Evolutionary conservation across 352 stramenopile genomes (phyloP).

Genomic region (Phytopythium ostracodes): DNA sequence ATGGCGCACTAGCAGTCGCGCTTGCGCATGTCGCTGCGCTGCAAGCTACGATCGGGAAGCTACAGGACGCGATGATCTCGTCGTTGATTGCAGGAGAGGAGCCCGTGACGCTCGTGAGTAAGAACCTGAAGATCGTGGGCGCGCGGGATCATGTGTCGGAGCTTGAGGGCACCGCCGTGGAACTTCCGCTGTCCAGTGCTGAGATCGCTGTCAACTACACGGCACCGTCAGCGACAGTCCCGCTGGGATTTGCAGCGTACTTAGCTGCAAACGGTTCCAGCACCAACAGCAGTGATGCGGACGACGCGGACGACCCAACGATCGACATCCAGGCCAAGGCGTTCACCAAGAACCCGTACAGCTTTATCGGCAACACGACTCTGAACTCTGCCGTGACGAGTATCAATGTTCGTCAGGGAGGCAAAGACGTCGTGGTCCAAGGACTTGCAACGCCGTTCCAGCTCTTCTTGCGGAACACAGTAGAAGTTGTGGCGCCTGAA

Average conservation of each 20-base stretch:
- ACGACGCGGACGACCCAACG: slow-evolving; percentile 24
- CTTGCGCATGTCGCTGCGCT: slow-evolving; percentile 23
- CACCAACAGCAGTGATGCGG: slow-evolving; percentile 1
- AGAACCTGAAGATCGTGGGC: slow-evolving; percentile 57
- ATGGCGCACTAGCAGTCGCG: neutral
- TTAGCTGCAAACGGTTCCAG: slow-evolving; percentile 13
- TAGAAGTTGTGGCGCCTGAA: slow-evolving; percentile 16
- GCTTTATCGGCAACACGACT: slow-evolving; percentile 29
- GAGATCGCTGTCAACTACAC: slow-evolving; percentile 51
- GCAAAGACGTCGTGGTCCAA: slow-evolving; percentile 27
- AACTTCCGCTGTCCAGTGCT: slow-evolving; percentile 32
- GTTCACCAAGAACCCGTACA: slow-evolving; percentile 66
- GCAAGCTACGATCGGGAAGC: slow-evolving; percentile 46
- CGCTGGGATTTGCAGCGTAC: slow-evolving; percentile 41
- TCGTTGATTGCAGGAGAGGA: slow-evolving; percentile 44
- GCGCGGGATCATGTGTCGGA: slow-evolving; percentile 36
- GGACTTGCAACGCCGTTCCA: slow-evolving; percentile 37
- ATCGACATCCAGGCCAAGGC: slow-evolving; percentile 62
- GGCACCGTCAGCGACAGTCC: slow-evolving; percentile 44
- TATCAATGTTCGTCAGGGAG: slow-evolving; percentile 39
- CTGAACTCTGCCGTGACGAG: slow-evolving; percentile 64
- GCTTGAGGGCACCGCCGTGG: slow-evolving; percentile 32
- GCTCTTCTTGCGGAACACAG: slow-evolving; percentile 52
- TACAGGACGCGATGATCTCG: slow-evolving; percentile 37
- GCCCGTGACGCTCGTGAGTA: slow-evolving; percentile 48